Conservation (phyloP, 2,329 filamentous ascomycete species). For the Stagonosporopsis tanaceti region DNA sequence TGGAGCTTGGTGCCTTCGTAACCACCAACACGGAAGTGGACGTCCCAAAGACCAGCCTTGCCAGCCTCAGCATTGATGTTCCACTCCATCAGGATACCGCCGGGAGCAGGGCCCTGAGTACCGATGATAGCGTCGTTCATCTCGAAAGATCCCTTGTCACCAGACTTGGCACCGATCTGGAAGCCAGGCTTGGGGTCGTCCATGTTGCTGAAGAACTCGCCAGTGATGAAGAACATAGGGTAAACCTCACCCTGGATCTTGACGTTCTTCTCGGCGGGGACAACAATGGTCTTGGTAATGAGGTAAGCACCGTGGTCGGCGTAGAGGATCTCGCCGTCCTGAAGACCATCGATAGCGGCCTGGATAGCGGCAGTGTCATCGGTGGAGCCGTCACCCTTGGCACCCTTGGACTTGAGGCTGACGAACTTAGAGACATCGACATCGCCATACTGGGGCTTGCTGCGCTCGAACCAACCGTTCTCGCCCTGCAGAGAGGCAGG, state of each 20-base stretch:
- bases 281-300: constrained; percentile 66
- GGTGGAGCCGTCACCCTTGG: constrained; percentile 84
- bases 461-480: constrained; percentile 79
- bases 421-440: constrained; percentile 75
- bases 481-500: constrained; percentile 71
- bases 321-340: constrained; percentile 68
- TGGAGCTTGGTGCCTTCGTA: constrained; percentile 84
- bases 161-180: constrained; percentile 75
- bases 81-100: constrained; percentile 91
- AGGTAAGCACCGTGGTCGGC: constrained; percentile 71
- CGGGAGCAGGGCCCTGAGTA: constrained; percentile 82
- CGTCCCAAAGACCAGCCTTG: constrained; percentile 86
- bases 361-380: constrained; percentile 91
- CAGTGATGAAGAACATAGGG: constrained; percentile 86
- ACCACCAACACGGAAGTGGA: constrained; percentile 93
- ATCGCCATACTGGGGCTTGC: constrained; percentile 86
- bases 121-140: constrained; percentile 88
- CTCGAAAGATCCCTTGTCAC: constrained; percentile 81
- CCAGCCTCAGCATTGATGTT: constrained; percentile 76
- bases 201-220: constrained; percentile 75
- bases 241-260: constrained; percentile 92
- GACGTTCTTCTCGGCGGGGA: constrained; percentile 71
- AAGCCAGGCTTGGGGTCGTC: constrained; percentile 83
- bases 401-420: constrained; percentile 82
- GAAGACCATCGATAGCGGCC: constrained; percentile 73